Evolutionary conservation across 2,329 filamentous ascomycete species (phyloP).

Genomic region (Apiospora koreana): DNA sequence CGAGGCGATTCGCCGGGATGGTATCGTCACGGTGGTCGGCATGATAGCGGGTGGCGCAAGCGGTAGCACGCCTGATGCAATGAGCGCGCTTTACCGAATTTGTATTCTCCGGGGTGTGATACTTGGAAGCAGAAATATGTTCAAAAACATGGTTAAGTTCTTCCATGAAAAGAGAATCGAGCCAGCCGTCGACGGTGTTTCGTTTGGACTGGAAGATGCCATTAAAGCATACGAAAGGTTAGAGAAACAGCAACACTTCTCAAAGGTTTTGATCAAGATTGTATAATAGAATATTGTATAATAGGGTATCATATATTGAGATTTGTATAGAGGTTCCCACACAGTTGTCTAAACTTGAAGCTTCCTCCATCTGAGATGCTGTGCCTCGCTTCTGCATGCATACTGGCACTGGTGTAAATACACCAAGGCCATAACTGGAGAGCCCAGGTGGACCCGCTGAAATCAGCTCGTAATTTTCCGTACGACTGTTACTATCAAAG

Average conservation of each 20-base stretch:
- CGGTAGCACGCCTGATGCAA: conserved; percentile 9
- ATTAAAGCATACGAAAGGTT: conserved; percentile 19
- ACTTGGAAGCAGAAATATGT: conserved; percentile 19
- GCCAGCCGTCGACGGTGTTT: conserved; percentile 19
- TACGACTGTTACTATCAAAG: neutral
- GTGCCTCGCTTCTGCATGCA: neutral
- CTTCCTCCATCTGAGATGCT: neutral
- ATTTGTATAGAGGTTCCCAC: neutral
- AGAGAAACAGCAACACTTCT: conserved; percentile 21
- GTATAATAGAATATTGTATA: conserved; percentile 15
- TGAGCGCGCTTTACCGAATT: conserved; percentile 17
- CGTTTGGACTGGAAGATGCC: conserved; percentile 18
- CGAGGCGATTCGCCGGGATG: conserved; percentile 44
- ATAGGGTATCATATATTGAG: neutral
- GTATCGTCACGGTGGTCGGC: conserved; percentile 35
- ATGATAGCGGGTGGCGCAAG: conserved; percentile 22
- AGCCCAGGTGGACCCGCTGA: neutral
- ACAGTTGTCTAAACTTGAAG: neutral
- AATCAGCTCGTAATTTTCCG: neutral
- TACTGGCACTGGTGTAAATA: neutral
- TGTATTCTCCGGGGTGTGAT: conserved; percentile 19
- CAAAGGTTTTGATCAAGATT: conserved; percentile 21
- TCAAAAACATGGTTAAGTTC: conserved; percentile 19
- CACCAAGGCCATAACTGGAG: neutral
- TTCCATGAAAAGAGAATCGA: conserved; percentile 20